A percentile compares a stretch with the other conserved stretches of the same genome.
These are phyloP conservation scores for Raffaelea arxii DNA, from an alignment of 2,329 filamentous ascomycete species.

Conservation along the genomic window DNA sequence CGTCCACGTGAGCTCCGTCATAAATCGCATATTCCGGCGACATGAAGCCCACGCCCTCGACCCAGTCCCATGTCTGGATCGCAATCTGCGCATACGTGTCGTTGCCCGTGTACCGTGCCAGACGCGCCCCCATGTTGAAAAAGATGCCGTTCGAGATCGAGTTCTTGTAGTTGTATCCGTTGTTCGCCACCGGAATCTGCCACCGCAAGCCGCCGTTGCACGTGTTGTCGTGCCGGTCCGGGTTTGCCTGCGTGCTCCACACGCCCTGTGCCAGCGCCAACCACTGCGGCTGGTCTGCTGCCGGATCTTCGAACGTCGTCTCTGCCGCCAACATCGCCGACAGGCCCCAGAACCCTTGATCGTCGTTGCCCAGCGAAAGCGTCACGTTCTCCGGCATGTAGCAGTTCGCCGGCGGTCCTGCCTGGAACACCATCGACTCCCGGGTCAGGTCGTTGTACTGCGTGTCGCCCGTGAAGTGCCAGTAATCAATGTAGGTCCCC, in stretches of 20 bases:
- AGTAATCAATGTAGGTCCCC: slow-evolving; percentile 68
- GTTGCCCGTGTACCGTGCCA: slow-evolving; percentile 67
- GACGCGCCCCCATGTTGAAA: slow-evolving; percentile 45
- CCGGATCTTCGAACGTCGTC: slow-evolving; percentile 54
- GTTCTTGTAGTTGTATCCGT: slow-evolving; percentile 64
- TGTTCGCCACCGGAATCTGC: slow-evolving; percentile 80
- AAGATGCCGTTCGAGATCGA: slow-evolving; percentile 40
- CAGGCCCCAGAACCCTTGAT: slow-evolving; percentile 67
- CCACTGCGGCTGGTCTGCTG: slow-evolving; percentile 50
- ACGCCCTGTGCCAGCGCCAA: slow-evolving; percentile 66
- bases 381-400: slow-evolving; percentile 71
- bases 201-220: slow-evolving; percentile 70
- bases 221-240: slow-evolving; percentile 52
- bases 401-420: slow-evolving; percentile 56
- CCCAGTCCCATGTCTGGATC: slow-evolving; percentile 64
- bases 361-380: slow-evolving; percentile 56
- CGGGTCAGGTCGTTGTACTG: slow-evolving; percentile 61
- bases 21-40: slow-evolving; percentile 47
- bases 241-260: slow-evolving; percentile 64
- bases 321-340: slow-evolving; percentile 63
- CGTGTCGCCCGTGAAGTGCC: slow-evolving; percentile 43
- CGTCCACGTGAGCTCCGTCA: slow-evolving; percentile 48
- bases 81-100: slow-evolving; percentile 70
- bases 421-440: slow-evolving; percentile 63
- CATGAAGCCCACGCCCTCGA: slow-evolving; percentile 45